phyloP scores from a whole-genome alignment of 768 basidiomycete genomes.

The Naganishia kalamii region DNA sequence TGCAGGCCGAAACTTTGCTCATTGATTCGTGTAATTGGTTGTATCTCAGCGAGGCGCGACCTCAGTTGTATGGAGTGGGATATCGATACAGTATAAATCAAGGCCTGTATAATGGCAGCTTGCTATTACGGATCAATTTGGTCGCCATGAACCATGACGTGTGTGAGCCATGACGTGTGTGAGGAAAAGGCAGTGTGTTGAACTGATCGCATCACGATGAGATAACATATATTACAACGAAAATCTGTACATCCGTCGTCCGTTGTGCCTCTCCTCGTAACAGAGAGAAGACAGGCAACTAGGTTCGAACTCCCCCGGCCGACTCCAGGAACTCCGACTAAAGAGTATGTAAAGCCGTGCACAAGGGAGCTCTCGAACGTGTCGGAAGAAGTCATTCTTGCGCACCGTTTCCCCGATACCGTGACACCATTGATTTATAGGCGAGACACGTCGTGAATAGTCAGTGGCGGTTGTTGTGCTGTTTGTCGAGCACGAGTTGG shows the following conservation, averaged over 20 bases:
- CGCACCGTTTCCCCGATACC: conserved; percentile 23
- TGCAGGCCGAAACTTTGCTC: too few relatives aligned
- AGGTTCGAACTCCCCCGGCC: conserved; percentile 16
- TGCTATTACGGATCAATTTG: too few relatives aligned
- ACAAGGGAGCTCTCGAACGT: conserved; percentile 19
- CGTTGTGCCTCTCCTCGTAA: conserved; percentile 14
- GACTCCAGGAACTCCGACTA: conserved; percentile 19
- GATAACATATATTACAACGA: not conserved
- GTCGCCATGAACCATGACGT: too few relatives aligned
- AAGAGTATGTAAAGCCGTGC: conserved; percentile 12
- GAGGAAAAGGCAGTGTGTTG: too few relatives aligned
- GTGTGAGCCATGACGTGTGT: too few relatives aligned
- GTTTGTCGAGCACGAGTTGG: not conserved
- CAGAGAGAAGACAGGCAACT: conserved; percentile 12
- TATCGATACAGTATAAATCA: too few relatives aligned
- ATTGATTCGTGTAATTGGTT: too few relatives aligned
- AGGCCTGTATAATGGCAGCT: too few relatives aligned
- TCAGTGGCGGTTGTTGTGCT: conserved; percentile 17
- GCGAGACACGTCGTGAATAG: conserved; percentile 22
- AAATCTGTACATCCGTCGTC: conserved; percentile 21
- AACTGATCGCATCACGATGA: conserved; percentile 11
- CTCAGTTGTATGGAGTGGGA: too few relatives aligned
- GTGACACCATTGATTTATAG: conserved; percentile 17
- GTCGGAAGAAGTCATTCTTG: conserved; percentile 13
- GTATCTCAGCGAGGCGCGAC: too few relatives aligned